phyloP scores from a whole-genome alignment of 192 early-diverging fungal genomes.

The Entrophospora sp. region DNA sequence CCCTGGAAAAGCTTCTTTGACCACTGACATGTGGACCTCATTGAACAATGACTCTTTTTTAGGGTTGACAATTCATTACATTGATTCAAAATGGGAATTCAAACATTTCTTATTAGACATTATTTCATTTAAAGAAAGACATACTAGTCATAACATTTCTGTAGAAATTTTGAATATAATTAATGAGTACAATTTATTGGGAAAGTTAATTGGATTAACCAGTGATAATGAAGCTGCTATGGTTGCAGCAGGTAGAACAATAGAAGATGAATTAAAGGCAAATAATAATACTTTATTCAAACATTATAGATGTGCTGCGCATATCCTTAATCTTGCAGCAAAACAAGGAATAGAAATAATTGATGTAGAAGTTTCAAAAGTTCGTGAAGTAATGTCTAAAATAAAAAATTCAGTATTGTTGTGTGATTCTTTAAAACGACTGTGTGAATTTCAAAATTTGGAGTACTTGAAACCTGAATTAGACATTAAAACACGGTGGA shows the following conservation, averaged over 20 bases:
- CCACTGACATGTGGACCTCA: not conserved
- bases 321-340: not conserved
- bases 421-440: not conserved
- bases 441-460: not conserved
- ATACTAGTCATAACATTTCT: not conserved
- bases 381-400: not conserved
- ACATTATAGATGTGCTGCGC: not conserved
- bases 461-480: not conserved
- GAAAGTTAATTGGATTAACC: not conserved
- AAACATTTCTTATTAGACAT: conserved; percentile 2
- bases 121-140: not conserved
- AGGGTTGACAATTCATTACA: not conserved
- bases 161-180: not conserved
- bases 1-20: not conserved
- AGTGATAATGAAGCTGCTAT: not conserved
- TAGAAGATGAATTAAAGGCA: not conserved
- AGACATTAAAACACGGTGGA: not conserved
- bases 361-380: not conserved
- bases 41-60: not conserved
- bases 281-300: not conserved
- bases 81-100: not conserved
- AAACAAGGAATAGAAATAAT: not conserved
- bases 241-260: not conserved
- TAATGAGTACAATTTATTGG: not conserved
- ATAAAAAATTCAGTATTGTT: not conserved